Base-by-base conservation (phyloP, 202 grass and related monocot genomes). In the Schoenoplectus tabernaemontani region DNA sequence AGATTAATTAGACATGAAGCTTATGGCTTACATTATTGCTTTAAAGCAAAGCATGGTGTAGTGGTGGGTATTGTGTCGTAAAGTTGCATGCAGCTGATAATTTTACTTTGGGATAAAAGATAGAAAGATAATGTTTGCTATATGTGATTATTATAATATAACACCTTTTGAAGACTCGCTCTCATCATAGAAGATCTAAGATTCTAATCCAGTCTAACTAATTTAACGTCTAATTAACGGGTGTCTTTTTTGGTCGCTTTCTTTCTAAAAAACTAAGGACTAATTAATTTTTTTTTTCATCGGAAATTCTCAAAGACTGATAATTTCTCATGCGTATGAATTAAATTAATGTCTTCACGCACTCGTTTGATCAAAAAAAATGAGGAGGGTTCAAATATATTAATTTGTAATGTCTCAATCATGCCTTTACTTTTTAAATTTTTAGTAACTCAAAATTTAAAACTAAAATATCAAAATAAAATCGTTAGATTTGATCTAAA, bases 1-100 rank as follows among this genome's bases (percentile, higher is more conserved):
- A 65, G 2, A 38, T 7, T 41, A 39, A 9, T 63, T 36, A 22
- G 8, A 17, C 63, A 39, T 38, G 34, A 41, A 66, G 51, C 32
- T 78, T 60, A 43, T 78, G 30, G 75, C 57, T 78, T 78, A 24
- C 54, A 59, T 78, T 78, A 78, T 78, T 59, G 75, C 75, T 77
- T 77, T 9, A 36, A 57, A 77, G 59, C 74, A 77, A 77, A 77
- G 74, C 74, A 77, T 59, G 51, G 74, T 77, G 74, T 19, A 20
- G 50, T 77, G 48, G 30, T 77, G n/a, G 47, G 74, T 57, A 77
- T 59, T 59, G 74, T 77, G 74, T 59, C 74, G 34, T 77, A 77
- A 77, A 78, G 51, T 78, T n/a, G n/a, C n/a, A n/a, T 53, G 33
- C 57, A 58, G 13, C 33, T 56, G 26, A 54, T 76, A 76, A 76